Percentiles rank a stretch among this genome's conserved stretches.
These are phyloP conservation scores for Metarhizium robertsii DNA, from an alignment of 2,329 filamentous ascomycete genomes.

Conservation along the genomic window DNA sequence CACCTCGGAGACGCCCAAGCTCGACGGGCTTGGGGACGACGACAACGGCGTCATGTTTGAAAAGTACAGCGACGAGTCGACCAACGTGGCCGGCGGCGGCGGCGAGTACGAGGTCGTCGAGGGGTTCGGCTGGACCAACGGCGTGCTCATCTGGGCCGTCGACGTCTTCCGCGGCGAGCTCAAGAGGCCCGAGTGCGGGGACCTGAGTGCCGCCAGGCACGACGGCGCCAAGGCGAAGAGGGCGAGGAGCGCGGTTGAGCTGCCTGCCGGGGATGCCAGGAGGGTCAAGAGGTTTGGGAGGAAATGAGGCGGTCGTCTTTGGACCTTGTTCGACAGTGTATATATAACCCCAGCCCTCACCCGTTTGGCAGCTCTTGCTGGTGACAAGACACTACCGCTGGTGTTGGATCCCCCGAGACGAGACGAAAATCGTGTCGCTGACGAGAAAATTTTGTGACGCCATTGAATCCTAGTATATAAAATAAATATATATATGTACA, in stretches of 20 bases:
- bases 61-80: conserved; percentile 54
- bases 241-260: conserved; percentile 33
- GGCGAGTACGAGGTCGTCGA: conserved; percentile 63
- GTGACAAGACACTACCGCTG: too few species aligned
- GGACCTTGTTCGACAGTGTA: too few species aligned
- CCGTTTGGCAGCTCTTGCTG: too few species aligned
- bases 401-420: too few species aligned
- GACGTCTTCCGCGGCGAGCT: conserved; percentile 51
- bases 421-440: too few species aligned
- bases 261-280: conserved; percentile 34
- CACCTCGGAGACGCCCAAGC: conserved; percentile 41
- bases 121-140: conserved; percentile 64
- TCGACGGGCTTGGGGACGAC: conserved; percentile 33
- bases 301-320: neutral
- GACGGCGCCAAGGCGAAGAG: conserved; percentile 13
- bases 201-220: conserved; percentile 32
- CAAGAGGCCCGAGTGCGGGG: conserved; percentile 44
- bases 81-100: conserved; percentile 52
- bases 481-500: neutral
- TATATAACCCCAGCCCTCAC: too few species aligned
- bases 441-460: too few species aligned
- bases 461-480: too few species aligned
- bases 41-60: conserved; percentile 57
- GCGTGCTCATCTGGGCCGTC: conserved; percentile 56
- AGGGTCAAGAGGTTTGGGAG: conserved; percentile 39